A percentile compares a stretch with the other conserved stretches of the same genome.
Evolutionary conservation across 2,329 filamentous ascomycete genomes (phyloP).

Genomic region (Aspergillus cejpii): DNA sequence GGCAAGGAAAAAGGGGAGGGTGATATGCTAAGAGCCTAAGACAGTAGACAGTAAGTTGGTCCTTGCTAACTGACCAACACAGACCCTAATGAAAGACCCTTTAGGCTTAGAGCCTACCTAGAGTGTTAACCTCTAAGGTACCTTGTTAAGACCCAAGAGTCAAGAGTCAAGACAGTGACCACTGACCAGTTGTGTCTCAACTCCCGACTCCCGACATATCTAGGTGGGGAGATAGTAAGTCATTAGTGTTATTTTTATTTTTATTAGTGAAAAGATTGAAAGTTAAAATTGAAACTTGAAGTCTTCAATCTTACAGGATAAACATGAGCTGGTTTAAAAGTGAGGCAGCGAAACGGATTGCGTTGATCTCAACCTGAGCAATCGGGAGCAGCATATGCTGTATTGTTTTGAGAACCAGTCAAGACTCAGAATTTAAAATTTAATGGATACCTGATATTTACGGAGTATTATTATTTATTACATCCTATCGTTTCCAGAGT

Average conservation of each 20-base stretch:
- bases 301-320: background rate
- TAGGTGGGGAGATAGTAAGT: too few relatives aligned
- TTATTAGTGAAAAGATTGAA: too few relatives aligned
- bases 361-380: conserved; percentile 20
- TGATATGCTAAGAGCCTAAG: conserved; percentile 2
- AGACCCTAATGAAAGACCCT: too few relatives aligned
- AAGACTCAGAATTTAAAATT: background rate
- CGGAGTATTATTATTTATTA: too few relatives aligned
- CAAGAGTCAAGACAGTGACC: too few relatives aligned
- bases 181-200: too few relatives aligned
- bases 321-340: conserved; percentile 20
- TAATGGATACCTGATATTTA: too few relatives aligned
- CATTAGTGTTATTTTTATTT: too few relatives aligned
- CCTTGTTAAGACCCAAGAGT: background rate
- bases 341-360: conserved; percentile 38
- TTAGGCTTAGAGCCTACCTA: background rate
- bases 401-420: background rate
- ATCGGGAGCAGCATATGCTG: conserved; percentile 10
- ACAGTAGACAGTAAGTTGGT: background rate
- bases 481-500: too few relatives aligned
- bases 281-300: background rate
- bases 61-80: background rate
- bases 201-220: too few relatives aligned
- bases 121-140: background rate
- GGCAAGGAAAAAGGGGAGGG: conserved; percentile 4